Conservation (phyloP, 768 basidiomycete genomes). For the Suillus cothurnatus region DNA sequence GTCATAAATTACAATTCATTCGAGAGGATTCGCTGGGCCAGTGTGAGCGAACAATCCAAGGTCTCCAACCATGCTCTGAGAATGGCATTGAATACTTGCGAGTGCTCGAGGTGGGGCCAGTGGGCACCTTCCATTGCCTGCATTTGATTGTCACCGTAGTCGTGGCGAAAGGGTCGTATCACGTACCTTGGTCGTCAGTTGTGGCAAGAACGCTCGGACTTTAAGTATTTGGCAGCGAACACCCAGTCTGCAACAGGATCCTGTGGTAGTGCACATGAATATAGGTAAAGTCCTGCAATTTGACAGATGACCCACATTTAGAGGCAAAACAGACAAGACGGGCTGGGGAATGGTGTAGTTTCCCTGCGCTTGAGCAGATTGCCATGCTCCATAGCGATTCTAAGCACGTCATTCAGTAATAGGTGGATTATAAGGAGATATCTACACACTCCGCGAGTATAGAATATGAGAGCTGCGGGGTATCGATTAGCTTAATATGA, state of each 20-base stretch:
- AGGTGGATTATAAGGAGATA: neutral
- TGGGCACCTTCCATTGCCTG: constrained; percentile 59
- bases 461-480: constrained; percentile 62
- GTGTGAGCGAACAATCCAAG: neutral
- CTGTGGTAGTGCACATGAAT: constrained; percentile 18
- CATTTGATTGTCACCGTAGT: constrained; percentile 31
- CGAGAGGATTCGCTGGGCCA: neutral
- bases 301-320: constrained; percentile 29
- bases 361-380: constrained; percentile 40
- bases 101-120: constrained; percentile 69
- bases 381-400: constrained; percentile 43
- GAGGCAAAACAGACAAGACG: constrained; percentile 42
- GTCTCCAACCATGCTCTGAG: constrained; percentile 53
- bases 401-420: constrained; percentile 15
- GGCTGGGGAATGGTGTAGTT: constrained; percentile 48
- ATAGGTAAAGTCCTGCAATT: neutral
- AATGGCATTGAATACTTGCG: constrained; percentile 51
- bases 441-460: constrained; percentile 50
- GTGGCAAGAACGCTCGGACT: constrained; percentile 36
- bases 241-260: constrained; percentile 51
- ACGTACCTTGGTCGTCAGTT: constrained; percentile 37
- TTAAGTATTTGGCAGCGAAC: constrained; percentile 28
- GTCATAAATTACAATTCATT: neutral
- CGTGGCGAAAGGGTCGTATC: constrained; percentile 29
- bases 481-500: neutral